Conservation (phyloP, 2,329 filamentous ascomycete genomes). For the Chrysosporium keratinophilum region DNA sequence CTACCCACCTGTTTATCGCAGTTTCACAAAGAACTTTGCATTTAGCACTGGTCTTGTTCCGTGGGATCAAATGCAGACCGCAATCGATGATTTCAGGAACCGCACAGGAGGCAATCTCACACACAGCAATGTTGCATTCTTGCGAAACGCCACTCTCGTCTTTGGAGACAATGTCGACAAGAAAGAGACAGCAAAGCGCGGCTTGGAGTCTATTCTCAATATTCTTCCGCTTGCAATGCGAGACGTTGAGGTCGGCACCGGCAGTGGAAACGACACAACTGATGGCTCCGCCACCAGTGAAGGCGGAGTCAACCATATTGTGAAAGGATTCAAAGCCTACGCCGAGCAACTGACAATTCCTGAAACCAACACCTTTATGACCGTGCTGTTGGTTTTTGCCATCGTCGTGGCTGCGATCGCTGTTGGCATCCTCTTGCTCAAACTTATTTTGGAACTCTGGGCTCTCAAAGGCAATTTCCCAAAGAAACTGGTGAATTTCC, state of each 20-base stretch:
- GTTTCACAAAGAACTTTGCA: slow-evolving; percentile 84
- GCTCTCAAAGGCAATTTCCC: slow-evolving; percentile 83
- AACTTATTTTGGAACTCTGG: slow-evolving; percentile 84
- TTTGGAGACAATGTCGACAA: slow-evolving; percentile 51
- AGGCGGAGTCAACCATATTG: slow-evolving; percentile 43
- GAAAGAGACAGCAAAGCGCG: slow-evolving; percentile 45
- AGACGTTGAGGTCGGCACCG: slow-evolving; percentile 29
- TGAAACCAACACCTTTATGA: slow-evolving; percentile 91
- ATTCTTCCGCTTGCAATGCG: slow-evolving; percentile 45
- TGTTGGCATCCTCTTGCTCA: slow-evolving; percentile 77
- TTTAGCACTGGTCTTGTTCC: slow-evolving; percentile 79
- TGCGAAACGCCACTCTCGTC: slow-evolving; percentile 66
- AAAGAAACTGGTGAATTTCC: slow-evolving; percentile 66
- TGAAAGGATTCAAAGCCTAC: slow-evolving; percentile 70
- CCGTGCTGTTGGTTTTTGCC: slow-evolving; percentile 74
- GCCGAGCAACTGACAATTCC: slow-evolving; percentile 78
- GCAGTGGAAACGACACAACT: slow-evolving; percentile 31
- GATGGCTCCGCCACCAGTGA: slow-evolving; percentile 23
- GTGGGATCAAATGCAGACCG: slow-evolving; percentile 67
- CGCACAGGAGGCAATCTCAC: slow-evolving; percentile 80
- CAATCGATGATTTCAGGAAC: slow-evolving; percentile 74
- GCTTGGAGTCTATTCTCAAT: slow-evolving; percentile 30
- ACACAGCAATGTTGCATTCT: slow-evolving; percentile 60
- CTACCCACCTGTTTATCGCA: slow-evolving; percentile 78
- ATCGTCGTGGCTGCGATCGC: slow-evolving; percentile 76